Conservation (phyloP, 2,329 filamentous ascomycete genomes). For the Nemania sp. region DNA sequence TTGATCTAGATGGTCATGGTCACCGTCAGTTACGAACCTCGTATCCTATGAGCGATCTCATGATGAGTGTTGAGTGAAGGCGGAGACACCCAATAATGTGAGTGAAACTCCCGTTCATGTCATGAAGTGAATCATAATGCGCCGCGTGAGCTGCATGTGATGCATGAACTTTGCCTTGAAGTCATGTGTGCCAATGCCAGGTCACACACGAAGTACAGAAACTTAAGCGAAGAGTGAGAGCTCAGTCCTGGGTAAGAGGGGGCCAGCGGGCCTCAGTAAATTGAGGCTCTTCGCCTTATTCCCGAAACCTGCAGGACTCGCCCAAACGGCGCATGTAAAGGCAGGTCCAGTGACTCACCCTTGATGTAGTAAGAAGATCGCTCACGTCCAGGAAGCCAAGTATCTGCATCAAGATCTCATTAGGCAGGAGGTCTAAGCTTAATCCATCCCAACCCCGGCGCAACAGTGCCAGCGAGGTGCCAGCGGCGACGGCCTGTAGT, state of each 20-base stretch:
- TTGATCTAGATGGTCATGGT: constrained; percentile 52
- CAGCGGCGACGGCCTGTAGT: constrained; percentile 26
- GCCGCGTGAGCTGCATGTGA: background rate
- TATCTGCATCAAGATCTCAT: constrained; percentile 61
- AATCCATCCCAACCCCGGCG: constrained; percentile 34
- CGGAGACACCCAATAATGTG: background rate
- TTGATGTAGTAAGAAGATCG: constrained; percentile 59
- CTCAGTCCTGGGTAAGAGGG: constrained; percentile 8
- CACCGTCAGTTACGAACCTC: constrained; percentile 20
- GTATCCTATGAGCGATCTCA: background rate
- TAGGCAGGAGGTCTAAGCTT: constrained; percentile 53
- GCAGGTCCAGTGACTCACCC: constrained; percentile 49
- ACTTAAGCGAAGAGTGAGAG: constrained; percentile 3
- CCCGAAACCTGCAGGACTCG: background rate
- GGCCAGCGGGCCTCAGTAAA: constrained; percentile 15
- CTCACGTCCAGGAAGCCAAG: constrained; percentile 60
- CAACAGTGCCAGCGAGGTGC: constrained; percentile 25
- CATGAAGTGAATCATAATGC: background rate
- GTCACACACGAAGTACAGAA: constrained; percentile 6
- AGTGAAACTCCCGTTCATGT: background rate
- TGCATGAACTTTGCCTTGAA: too few relatives aligned
- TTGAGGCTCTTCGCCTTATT: background rate
- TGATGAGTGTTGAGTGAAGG: background rate
- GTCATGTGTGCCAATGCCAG: too few relatives aligned
- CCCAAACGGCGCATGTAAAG: background rate